Evolutionary conservation across 306 rosid species (phyloP), one percentile per base, ranked within the genome.

Genomic region (Luffa aegyptiaca): DNA sequence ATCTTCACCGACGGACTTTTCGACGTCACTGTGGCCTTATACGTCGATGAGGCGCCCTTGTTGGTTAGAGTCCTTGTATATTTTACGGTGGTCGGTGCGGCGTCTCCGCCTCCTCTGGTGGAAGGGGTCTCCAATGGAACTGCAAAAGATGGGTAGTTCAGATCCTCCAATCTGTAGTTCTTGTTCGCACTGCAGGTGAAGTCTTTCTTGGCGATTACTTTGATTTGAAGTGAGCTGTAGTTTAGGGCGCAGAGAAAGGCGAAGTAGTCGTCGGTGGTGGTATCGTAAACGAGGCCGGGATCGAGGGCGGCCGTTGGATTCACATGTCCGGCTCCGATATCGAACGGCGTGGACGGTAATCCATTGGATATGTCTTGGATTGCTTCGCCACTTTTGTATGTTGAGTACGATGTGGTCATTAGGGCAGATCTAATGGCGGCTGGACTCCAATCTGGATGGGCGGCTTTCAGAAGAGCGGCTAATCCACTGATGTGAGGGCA

Each of bases 401-500:
- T 55, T 49, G 86, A 71, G 83, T 95, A 91, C 26, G 98, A 83
- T 46, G 98, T 95, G 76, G 98, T 95, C 98, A 95, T 91, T 82
- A 95, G 91, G 36, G 98, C 98, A 13, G 98, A 95, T 85, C 77
- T 89, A 78, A 95, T 90, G 51, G 90, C 92, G 13, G 97, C 97
- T 41, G 98, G 97, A 79, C 93, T 92, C 98, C 98, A 95, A 44
- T 90, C 96, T 2, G 87, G 90, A 80, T 90, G 93, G 78, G 86
- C 89, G 13, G 89, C 96, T 82, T 90, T 95, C 57, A 95, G 49
- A 57, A 92, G 86, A 56, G 97, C 96, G 7, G 92, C 95, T 48
- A 95, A 78, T 3, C 98, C 98, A 81, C 97, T 90, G 16, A 95
- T 87, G 68, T 95, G 98, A 5, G 98, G 98, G 83, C 98, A 95